Base-by-base conservation (phyloP, 2,329 filamentous ascomycete species). In the Cladophialophora psammophila region DNA sequence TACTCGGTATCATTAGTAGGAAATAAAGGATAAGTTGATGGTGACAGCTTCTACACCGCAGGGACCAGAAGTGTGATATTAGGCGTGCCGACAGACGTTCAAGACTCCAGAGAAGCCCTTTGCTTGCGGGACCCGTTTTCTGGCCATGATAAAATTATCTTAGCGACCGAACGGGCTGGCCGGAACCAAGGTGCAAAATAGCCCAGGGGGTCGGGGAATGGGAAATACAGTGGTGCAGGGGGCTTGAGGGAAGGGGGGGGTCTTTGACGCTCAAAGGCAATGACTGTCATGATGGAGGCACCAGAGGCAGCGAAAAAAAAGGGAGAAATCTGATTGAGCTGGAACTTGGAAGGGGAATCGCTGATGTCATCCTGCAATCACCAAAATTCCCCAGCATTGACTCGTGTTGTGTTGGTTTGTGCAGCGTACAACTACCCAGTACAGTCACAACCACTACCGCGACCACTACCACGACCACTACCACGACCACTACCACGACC, bases 291-390 rank as follows among this genome's bases (percentile, higher is more conserved):
- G 45, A 50, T 50, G 15, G 45, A 48, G 42, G n/a, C n/a, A 48
- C 42, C 26, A 26, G 26, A 26, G 26, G 26, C 26, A 26, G 26
- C 26, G 2, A 26, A 26, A 48, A 48, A 26, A 48, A 48, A 26
- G 8, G 18, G 20, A 50, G 18, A 38, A 48, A 61, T 61, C 59
- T 53, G 59, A 61, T 61, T 61, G 59, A 40, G 26, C 59, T 61
- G 59, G 45, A 26, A 26, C 26, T 26, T 2, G 2, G 26, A 61
- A 61, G 12, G 15, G 38, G 32, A 13, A 40, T 10, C 18, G 59
- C 59, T 61, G 59, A 61, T 61, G 53, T 61, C 59, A 61, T 53
- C 59, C 50, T 61, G 52, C 52, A 45, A 61, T 36, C 57, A 34
- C 34, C 38, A 2, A 10, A 58, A 26, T 1, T 36, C 10, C 31